Conservation (phyloP, 2,329 filamentous ascomycete genomes). For the Colletotrichum zoysiae region DNA sequence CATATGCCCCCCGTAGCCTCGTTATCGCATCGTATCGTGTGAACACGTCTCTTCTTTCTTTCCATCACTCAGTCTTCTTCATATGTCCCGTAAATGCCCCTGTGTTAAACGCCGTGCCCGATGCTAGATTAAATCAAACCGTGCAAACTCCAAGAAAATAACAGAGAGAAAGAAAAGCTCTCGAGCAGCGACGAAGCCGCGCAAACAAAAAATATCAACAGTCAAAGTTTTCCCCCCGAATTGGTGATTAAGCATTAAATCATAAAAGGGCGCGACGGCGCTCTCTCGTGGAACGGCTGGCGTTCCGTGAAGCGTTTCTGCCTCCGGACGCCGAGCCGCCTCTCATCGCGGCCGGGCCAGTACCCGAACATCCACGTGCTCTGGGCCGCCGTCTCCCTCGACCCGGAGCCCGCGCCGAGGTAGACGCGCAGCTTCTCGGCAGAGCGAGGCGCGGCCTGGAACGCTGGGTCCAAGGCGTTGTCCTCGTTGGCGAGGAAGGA, state of each 20-base stretch:
- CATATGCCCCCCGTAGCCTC: background rate
- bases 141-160: too few species aligned
- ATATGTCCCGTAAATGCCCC: background rate
- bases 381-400: slow-evolving; percentile 55
- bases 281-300: slow-evolving; percentile 28
- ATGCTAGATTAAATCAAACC: background rate
- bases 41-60: background rate
- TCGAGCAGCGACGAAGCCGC: too few species aligned
- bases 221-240: background rate
- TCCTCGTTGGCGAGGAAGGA: slow-evolving; percentile 82
- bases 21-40: slow-evolving; percentile 1
- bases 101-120: background rate
- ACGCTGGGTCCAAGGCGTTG: slow-evolving; percentile 78
- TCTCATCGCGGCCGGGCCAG: slow-evolving; percentile 49
- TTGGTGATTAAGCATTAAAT: slow-evolving; percentile 1
- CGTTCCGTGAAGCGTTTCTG: slow-evolving; percentile 60
- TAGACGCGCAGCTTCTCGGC: slow-evolving; percentile 71
- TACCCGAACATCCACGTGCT: slow-evolving; percentile 66
- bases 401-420: slow-evolving; percentile 59
- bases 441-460: slow-evolving; percentile 76
- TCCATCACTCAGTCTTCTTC: background rate
- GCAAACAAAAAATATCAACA: background rate
- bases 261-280: slow-evolving; percentile 24
- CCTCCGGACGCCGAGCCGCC: slow-evolving; percentile 51
- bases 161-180: background rate